Base-by-base conservation (phyloP, 2,329 filamentous ascomycete genomes). In the Metarhizium rileyi region DNA sequence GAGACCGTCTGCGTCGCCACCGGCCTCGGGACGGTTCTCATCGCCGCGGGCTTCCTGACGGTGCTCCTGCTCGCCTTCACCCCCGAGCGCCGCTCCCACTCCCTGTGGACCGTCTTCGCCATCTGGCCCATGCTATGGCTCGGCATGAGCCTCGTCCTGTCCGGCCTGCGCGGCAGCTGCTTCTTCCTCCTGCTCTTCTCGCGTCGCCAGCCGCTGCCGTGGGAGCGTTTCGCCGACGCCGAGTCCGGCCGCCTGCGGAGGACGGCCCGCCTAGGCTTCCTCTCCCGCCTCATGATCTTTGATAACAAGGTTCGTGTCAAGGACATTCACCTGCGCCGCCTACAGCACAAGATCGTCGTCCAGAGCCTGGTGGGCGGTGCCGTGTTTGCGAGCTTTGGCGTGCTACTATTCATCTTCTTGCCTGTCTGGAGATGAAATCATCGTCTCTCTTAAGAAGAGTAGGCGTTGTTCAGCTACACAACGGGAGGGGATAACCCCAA, bases 1-100 rank as follows among this genome's bases (percentile, higher is more conserved):
- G 72, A 74, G 59, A 74, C 72, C 2, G 55, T 74, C 10, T 75
- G 72, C 60, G 66, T 72, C 27, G 70, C 71, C 2, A 74, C 70
- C 1, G 56, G 63, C 1, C 59, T 73, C 7, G 72, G 72, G 6
- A 68, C 73, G 28, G 59, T 60, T n/a, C 62, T 69, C 23, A 69
- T 69, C 4, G 3, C 64, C 10, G 61, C 58, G 22, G 72, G 70
- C 9, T 66, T 73, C 51, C 53, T 74, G 4, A 59, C 63, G 26
- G 63, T 70, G 35, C 52, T 74, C 3, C 59, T 70, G 22, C 66
- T 68, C 16, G 70, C 66, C 7, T 66, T 73, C 41, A 58, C 57
- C 3, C 70, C 69, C 2, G 60, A 57, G 48, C 58, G 58, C 8
- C 67, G 68, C n/a, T 58, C 64, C 20, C 66, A 71, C 48, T 64